Evolutionary conservation across 1,139 yeast species (phyloP).

Genomic region (Sugiyamaella grinbergsii): DNA sequence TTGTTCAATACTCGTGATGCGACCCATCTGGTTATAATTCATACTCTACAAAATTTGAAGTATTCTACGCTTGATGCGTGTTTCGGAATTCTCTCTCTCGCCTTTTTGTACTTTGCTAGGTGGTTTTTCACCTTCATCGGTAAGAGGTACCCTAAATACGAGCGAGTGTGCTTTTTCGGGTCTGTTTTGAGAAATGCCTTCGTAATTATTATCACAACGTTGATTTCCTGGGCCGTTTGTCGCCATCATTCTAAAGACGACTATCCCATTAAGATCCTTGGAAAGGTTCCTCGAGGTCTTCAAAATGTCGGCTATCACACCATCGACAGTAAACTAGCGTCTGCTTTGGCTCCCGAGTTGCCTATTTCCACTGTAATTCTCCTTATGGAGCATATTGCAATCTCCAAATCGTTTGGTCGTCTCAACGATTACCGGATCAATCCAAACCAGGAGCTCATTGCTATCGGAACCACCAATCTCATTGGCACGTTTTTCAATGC

Average conservation of each 20-base stretch:
- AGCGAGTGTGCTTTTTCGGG: slow-evolving; percentile 62
- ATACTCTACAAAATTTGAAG: slow-evolving; percentile 71
- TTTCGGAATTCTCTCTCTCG: slow-evolving; percentile 76
- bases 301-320: slow-evolving; percentile 72
- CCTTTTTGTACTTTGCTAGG: slow-evolving; percentile 70
- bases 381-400: slow-evolving; percentile 89
- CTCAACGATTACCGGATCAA: slow-evolving; percentile 85
- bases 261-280: slow-evolving; percentile 63
- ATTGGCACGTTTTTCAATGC: slow-evolving; percentile 91
- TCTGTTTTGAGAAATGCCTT: slow-evolving; percentile 81
- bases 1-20: slow-evolving; percentile 71
- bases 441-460: slow-evolving; percentile 92
- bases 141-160: slow-evolving; percentile 64
- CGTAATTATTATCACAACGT: slow-evolving; percentile 74
- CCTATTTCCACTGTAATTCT: slow-evolving; percentile 85
- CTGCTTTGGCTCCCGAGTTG: slow-evolving; percentile 68
- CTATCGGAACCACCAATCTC: slow-evolving; percentile 89
- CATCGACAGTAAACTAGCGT: slow-evolving; percentile 62
- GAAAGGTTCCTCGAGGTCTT: slow-evolving; percentile 81
- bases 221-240: slow-evolving; percentile 65
- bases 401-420: slow-evolving; percentile 91
- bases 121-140: slow-evolving; percentile 57
- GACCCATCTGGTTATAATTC: slow-evolving; percentile 67
- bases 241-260: slow-evolving; percentile 45
- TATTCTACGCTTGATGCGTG: slow-evolving; percentile 78